Conservation (phyloP, 306 rosid genomes). For the Quercus engelmannii region DNA sequence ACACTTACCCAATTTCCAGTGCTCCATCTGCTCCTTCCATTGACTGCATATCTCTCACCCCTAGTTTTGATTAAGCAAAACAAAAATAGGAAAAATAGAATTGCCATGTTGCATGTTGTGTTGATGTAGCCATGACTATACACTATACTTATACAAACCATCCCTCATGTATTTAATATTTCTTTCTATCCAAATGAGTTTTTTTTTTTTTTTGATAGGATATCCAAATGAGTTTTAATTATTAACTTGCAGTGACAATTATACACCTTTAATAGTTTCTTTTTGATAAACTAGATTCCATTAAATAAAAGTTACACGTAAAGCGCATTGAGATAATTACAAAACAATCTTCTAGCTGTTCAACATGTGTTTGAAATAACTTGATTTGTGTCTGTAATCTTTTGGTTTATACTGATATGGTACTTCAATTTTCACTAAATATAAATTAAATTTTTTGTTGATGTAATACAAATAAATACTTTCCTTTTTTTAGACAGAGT, state of each 20-base stretch:
- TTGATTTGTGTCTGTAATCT: too few species aligned
- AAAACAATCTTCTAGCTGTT: too few species aligned
- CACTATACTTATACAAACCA: too few species aligned
- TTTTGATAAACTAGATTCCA: not conserved
- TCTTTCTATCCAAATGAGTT: not conserved
- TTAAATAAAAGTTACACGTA: not conserved
- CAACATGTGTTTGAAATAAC: too few species aligned
- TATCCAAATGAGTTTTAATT: not conserved
- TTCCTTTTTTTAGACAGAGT: too few species aligned
- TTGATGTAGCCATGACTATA: too few species aligned
- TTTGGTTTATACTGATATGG: too few species aligned
- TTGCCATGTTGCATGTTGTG: not conserved
- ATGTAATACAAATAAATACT: too few species aligned
- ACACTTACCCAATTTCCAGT: too few species aligned
- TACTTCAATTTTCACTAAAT: too few species aligned
- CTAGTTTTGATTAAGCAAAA: not conserved
- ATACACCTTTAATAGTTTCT: not conserved
- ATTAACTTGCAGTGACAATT: not conserved
- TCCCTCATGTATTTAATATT: not conserved
- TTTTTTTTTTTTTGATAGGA: not conserved
- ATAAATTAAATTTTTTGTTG: too few species aligned
- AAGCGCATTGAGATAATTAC: too few species aligned
- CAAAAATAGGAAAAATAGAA: not conserved
- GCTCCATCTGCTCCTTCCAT: not conserved
- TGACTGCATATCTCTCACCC: not conserved